These are phyloP conservation scores for Leptodontidium sp. DNA, from an alignment of 2,329 filamentous ascomycete species.

Conservation along the genomic window DNA sequence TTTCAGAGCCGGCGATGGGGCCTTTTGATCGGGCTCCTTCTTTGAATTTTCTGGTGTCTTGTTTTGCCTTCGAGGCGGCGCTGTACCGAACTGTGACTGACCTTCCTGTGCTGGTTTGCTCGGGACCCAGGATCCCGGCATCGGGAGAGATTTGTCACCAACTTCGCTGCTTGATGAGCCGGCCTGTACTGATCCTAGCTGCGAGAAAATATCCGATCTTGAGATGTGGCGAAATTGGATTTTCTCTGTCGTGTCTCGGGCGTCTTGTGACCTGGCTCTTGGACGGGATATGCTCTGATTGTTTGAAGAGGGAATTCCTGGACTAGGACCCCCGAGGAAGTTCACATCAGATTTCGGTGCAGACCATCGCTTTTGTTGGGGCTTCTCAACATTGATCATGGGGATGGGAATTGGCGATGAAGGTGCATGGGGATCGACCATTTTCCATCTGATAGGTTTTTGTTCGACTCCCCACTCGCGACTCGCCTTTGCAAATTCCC, in stretches of 20 bases:
- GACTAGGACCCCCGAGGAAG: background rate
- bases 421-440: background rate
- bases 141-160: background rate
- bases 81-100: background rate
- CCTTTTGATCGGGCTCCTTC: background rate
- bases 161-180: background rate
- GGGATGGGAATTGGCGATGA: constrained; percentile 16
- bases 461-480: background rate
- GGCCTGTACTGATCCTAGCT: background rate
- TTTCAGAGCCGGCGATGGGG: background rate
- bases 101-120: background rate
- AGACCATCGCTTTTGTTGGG: background rate
- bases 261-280: constrained; percentile 15
- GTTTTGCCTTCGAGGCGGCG: background rate
- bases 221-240: constrained; percentile 18
- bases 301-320: background rate
- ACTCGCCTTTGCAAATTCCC: background rate
- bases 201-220: background rate
- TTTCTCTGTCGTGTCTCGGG: background rate
- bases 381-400: constrained; percentile 2
- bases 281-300: background rate
- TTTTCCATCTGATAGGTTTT: background rate
- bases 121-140: background rate
- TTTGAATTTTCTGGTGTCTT: background rate
- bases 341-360: constrained; percentile 1